Evolutionary conservation across 106 monocot genomes (phyloP).

Genomic region (Agapanthus africanus): DNA sequence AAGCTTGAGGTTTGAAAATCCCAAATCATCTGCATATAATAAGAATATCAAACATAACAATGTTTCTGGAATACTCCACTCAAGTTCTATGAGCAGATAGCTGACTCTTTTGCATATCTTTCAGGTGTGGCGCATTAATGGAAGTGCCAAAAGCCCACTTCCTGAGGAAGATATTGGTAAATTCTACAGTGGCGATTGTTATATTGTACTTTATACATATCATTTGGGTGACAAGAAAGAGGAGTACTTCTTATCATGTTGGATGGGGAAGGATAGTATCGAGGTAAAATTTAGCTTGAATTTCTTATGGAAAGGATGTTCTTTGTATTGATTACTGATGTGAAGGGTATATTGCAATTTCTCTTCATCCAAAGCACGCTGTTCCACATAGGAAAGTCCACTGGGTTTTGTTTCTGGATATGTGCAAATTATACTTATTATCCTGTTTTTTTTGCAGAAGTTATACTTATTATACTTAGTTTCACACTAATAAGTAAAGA

Average conservation of each 20-base stretch:
- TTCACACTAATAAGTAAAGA: too few relatives aligned
- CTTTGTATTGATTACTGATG: too few relatives aligned
- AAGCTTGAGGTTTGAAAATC: constrained; percentile 30
- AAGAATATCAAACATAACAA: background rate
- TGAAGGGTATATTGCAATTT: too few relatives aligned
- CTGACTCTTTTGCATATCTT: background rate
- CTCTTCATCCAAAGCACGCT: too few relatives aligned
- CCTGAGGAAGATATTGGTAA: constrained; percentile 64
- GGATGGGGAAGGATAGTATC: constrained; percentile 71
- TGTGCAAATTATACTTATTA: too few relatives aligned
- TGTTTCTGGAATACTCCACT: background rate
- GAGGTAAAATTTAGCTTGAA: too few relatives aligned
- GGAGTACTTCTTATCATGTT: constrained; percentile 60
- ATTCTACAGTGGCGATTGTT: constrained; percentile 76
- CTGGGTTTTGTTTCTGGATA: too few relatives aligned
- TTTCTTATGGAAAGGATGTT: too few relatives aligned
- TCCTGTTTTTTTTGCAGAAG: too few relatives aligned
- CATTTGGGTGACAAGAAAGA: constrained; percentile 73
- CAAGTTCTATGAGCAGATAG: background rate
- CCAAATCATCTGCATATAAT: background rate
- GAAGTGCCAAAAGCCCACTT: constrained; percentile 48
- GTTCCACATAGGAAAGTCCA: too few relatives aligned
- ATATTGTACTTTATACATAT: constrained; percentile 74
- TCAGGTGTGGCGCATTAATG: constrained; percentile 41
- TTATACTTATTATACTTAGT: too few relatives aligned